Conservation (phyloP, 2,329 filamentous ascomycete species). For the Colletotrichum scovillei region DNA sequence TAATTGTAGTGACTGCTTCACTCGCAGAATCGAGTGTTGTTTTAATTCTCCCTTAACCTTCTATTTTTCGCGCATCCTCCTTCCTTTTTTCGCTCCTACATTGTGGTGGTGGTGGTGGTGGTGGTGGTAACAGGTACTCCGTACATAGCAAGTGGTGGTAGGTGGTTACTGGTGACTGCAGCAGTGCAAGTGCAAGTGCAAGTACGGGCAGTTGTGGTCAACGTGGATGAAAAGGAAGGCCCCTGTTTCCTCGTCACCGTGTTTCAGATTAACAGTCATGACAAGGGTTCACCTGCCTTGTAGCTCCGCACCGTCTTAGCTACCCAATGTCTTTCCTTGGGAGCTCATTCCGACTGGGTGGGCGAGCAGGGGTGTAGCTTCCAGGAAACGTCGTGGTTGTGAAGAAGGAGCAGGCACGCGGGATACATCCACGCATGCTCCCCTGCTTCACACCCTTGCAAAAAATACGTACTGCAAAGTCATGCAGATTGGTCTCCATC, state of each 20-base stretch:
- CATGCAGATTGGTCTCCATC: background rate
- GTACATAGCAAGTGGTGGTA: background rate
- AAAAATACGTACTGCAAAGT: background rate
- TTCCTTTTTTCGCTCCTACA: background rate
- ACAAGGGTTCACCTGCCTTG: background rate
- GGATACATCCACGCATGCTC: background rate
- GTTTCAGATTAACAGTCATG: constrained; percentile 23
- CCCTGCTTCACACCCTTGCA: background rate
- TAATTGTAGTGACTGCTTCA: background rate
- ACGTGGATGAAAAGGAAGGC: background rate
- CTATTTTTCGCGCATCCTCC: background rate
- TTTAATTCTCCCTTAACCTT: background rate
- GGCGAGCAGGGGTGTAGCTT: constrained; percentile 8
- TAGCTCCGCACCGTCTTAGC: background rate
- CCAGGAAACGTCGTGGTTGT: constrained; percentile 16
- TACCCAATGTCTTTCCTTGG: background rate
- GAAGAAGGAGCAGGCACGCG: constrained; percentile 10
- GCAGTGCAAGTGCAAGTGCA: too few species aligned
- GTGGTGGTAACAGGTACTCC: background rate
- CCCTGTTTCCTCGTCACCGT: constrained; percentile 19
- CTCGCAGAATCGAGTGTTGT: background rate
- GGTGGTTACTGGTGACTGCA: background rate
- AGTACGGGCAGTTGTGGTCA: background rate
- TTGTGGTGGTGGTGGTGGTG: background rate
- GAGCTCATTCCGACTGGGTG: constrained; percentile 22